Evolutionary conservation across 352 stramenopile species (phyloP), one percentile per base, ranked within the genome.

Genomic region (Phytophthora pini): DNA sequence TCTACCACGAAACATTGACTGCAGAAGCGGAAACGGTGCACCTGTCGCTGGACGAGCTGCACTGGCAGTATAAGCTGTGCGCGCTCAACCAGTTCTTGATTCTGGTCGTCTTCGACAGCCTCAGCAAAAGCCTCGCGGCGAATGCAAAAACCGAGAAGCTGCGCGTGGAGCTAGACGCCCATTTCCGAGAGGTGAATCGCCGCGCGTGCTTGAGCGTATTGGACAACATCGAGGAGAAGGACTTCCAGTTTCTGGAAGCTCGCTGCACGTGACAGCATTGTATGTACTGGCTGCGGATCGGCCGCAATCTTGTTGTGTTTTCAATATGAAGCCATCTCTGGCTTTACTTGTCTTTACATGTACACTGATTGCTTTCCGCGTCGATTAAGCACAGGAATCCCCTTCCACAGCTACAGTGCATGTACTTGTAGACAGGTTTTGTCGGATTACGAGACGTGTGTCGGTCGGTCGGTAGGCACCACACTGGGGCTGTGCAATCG

Each of bases 21-120:
- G 32, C 48, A 9, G 70, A 77, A 40, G 56, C 56, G 22, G 53
- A 73, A 22, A 36, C 46, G 66, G 48, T 38, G 24, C 29, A 15
- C 11, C 34, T 87, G 22, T 63, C 72, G 5, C 51, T 85, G 10
- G 68, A 78, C 0, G 76, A 90, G 24, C 77, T 87, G 63, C 68
- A 55, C 62, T 63, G 24, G 15, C 70, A 85, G 38, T 94, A 94
- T 56, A 80, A 77, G 15, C 10, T 84, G 17, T 92, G 82, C 52
- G 73, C 90, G 41, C 68, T 94, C 11, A 94, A 94, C 59, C 87
- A 94, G 61, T 92, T 94, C 45, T 49, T 91, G 29, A 94, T 92
- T 56, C 79, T 94, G 45, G 87, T 87, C 22, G 84, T 92, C 29
- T 93, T 87, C 71, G 84, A 94, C 68, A 78, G 64, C 40, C 74